Base-by-base conservation (phyloP, 805 yeast species). In the Barnettozyma californica region DNA sequence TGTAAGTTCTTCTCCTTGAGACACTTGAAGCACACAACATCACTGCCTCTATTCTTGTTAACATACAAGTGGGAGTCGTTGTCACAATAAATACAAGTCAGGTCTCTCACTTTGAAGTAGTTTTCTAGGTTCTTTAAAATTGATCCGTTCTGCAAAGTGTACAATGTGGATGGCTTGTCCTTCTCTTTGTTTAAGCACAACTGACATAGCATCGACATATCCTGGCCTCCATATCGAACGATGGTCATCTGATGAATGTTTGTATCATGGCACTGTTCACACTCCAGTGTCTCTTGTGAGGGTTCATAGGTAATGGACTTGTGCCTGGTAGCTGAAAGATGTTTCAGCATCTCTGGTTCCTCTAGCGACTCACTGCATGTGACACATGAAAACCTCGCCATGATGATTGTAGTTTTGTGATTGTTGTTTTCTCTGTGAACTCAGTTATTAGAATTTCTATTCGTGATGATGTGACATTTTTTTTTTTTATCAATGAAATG, bases 191-290 rank as follows among this genome's bases (percentile, higher is more conserved):
- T 56, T 19, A 71, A 62, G 58, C 86, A 80, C 5, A 51, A 42
- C 29, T 65, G 66, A 57, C 86, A 80, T 19, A 77, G 59, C 50
- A 78, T 60, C 0, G 72, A 61, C 72, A 80, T 74, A 55, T 78
- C 83, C 16, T 75, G 70, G 26, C 81, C 77, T 1, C 81, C 84
- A 58, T 70, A 76, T 35, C 84, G 61, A 8, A 76, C 66, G 41
- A 80, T 67, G 44, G 67, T 71, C 46, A 80, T 64, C 55, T 73
- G 75, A 60, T 79, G 83, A 43, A 81, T 69, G 54, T 78, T 80
- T 35, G 69, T 54, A 55, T 78, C 77, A 19, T 68, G 69, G 61
- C 86, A 81, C 38, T 74, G 77, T 57, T 78, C 84, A 61, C 86
- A 81, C 53, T 69, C 70, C 3, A 81, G 59, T 9, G 61, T 63